phyloP scores from a whole-genome alignment of 176 grass and related monocot genomes.

The Aegilops umbellulata region DNA sequence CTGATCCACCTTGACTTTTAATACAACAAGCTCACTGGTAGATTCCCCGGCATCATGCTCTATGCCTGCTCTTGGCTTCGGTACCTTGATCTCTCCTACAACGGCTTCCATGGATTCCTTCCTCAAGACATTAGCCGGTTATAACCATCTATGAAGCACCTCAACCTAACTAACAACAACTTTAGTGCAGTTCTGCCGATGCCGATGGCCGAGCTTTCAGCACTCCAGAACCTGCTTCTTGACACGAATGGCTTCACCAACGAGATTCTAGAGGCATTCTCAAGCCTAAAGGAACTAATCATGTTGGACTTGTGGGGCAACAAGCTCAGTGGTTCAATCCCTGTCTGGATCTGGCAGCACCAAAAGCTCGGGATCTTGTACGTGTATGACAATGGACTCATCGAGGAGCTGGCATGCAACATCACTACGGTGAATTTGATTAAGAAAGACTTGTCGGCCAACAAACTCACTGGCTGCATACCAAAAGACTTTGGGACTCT shows the following conservation, averaged over 20 bases:
- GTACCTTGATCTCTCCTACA: no score
- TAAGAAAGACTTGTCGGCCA: slow-evolving; percentile 42
- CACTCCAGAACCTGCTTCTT: no score
- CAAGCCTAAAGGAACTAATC: slow-evolving; percentile 29
- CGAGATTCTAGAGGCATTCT: slow-evolving; percentile 35
- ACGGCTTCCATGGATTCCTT: no score
- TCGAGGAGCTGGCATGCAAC: slow-evolving; percentile 12
- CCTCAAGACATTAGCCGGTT: no score
- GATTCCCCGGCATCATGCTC: no score
- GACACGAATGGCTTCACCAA: not conserved
- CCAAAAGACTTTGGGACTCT: slow-evolving; percentile 35
- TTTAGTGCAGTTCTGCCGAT: no score
- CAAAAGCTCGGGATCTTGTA: slow-evolving; percentile 27
- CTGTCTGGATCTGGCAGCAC: slow-evolving; percentile 37
- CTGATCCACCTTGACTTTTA: no score
- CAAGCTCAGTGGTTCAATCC: slow-evolving; percentile 31
- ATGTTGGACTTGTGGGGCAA: not conserved
- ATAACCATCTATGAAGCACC: no score
- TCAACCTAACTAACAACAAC: no score
- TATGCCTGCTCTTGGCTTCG: no score
- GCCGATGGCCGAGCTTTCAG: no score
- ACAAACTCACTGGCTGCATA: slow-evolving; percentile 47
- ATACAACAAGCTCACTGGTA: no score
- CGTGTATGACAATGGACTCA: slow-evolving; percentile 30
- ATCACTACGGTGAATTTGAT: not conserved